Percentiles rank a stretch among this genome's conserved stretches.
These are phyloP conservation scores for Acmispon strigosus DNA, from an alignment of 306 rosid species.

Conservation along the genomic window DNA sequence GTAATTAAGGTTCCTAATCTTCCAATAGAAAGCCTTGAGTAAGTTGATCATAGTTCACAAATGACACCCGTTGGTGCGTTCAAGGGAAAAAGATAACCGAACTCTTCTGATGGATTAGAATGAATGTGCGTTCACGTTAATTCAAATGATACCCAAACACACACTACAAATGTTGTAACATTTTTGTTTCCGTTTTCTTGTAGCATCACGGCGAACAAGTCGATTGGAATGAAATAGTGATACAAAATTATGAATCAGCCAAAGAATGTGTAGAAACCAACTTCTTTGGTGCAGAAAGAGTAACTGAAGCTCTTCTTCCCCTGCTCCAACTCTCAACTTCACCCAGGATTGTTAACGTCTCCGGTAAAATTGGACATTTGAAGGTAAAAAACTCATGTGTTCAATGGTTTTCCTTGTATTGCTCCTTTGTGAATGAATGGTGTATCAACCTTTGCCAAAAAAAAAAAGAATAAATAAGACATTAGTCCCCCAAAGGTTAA, in stretches of 20 bases:
- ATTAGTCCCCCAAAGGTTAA: too few species aligned
- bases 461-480: too few species aligned
- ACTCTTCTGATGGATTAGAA: too few species aligned
- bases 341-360: conserved; percentile 53
- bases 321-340: conserved; percentile 46
- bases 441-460: too few species aligned
- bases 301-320: conserved; percentile 47
- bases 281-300: conserved; percentile 48
- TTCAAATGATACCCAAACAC: too few species aligned
- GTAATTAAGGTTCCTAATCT: not conserved
- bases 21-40: not conserved
- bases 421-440: too few species aligned
- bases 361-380: conserved; percentile 15
- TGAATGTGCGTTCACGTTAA: too few species aligned
- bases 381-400: conserved; percentile 17
- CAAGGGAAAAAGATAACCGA: too few species aligned
- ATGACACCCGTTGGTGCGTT: too few species aligned
- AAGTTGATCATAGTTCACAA: too few species aligned
- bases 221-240: conserved; percentile 11
- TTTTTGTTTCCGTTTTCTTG: not conserved
- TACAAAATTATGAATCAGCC: conserved; percentile 28
- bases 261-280: conserved; percentile 43
- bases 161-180: too few species aligned
- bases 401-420: too few species aligned
- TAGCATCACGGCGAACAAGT: conserved; percentile 26